Evolutionary conservation across 1,284 basidiomycete genomes (phyloP).

Genomic region (Trichosporon asahii): DNA sequence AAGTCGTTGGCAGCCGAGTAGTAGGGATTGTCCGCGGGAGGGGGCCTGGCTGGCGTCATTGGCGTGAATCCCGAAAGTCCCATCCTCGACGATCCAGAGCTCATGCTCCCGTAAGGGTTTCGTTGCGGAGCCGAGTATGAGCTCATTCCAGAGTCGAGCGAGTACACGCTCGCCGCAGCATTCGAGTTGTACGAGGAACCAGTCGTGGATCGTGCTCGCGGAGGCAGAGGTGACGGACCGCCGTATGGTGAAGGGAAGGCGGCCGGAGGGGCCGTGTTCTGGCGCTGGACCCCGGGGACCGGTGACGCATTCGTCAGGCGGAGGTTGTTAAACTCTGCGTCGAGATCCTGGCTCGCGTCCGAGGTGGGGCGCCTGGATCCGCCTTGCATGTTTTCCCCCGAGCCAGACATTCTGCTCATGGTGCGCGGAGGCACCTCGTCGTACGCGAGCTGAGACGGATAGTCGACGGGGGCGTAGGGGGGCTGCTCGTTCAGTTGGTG

Average conservation of each 20-base stretch:
- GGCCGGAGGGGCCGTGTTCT: constrained; percentile 24
- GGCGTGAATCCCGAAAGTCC: constrained; percentile 23
- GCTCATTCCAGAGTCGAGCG: constrained; percentile 47
- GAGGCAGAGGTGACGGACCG: constrained; percentile 9
- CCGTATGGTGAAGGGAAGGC: constrained; percentile 17
- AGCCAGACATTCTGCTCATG: constrained; percentile 28
- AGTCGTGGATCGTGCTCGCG: constrained; percentile 8
- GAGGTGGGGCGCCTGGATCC: constrained; percentile 32
- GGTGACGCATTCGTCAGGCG: constrained; percentile 28
- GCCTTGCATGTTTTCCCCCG: constrained; percentile 13
- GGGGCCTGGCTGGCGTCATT: constrained; percentile 47
- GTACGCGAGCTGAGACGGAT: constrained; percentile 22
- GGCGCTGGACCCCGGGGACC: constrained; percentile 17
- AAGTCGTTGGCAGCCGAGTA: constrained; percentile 67
- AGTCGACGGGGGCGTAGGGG: constrained; percentile 47
- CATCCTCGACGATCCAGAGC: constrained; percentile 10
- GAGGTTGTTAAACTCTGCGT: constrained; percentile 32
- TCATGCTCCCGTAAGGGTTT: constrained; percentile 1
- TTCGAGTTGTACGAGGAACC: constrained; percentile 15
- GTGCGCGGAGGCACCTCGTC: constrained; percentile 13
- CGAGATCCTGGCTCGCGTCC: constrained; percentile 29
- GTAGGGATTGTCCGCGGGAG: constrained; percentile 44
- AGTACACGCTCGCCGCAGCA: constrained; percentile 47
- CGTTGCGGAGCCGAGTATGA: constrained; percentile 30
- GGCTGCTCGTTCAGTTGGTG: constrained; percentile 15